These are phyloP conservation scores for Fulvia fulva DNA, from an alignment of 2,329 filamentous ascomycete species.

Conservation along the genomic window DNA sequence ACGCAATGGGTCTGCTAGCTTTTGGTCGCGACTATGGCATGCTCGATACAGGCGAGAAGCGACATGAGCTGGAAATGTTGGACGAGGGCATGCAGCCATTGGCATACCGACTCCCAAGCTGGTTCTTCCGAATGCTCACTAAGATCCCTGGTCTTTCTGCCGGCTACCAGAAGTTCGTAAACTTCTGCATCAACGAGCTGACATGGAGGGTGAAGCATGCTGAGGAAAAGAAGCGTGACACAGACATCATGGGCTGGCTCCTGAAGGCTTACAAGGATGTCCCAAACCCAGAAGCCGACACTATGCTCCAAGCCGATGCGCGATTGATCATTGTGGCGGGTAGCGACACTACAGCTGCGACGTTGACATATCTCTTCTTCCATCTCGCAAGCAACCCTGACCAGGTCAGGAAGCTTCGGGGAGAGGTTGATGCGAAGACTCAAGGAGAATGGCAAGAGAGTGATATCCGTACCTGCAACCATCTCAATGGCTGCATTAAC, in stretches of 20 bases:
- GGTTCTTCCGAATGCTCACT: slow-evolving; percentile 36
- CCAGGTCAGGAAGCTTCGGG: slow-evolving; percentile 31
- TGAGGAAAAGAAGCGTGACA: slow-evolving; percentile 17
- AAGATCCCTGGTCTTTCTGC: slow-evolving; percentile 35
- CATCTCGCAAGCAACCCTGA: slow-evolving; percentile 33
- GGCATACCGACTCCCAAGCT: slow-evolving; percentile 31
- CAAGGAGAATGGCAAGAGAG: slow-evolving; percentile 28
- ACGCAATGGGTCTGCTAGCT: slow-evolving; percentile 45
- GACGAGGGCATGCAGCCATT: slow-evolving; percentile 33
- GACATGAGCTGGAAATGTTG: slow-evolving; percentile 38
- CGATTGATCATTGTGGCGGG: slow-evolving; percentile 39
- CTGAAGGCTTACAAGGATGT: slow-evolving; percentile 31
- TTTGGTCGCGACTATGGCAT: slow-evolving; percentile 43
- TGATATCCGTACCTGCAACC: slow-evolving; percentile 22
- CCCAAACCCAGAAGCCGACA: slow-evolving; percentile 26
- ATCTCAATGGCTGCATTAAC: slow-evolving; percentile 38
- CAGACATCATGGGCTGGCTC: slow-evolving; percentile 34
- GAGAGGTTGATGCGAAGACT: slow-evolving; percentile 31
- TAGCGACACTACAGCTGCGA: slow-evolving; percentile 43
- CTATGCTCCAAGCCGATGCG: slow-evolving; percentile 30
- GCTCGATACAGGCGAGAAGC: slow-evolving; percentile 34
- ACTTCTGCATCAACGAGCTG: slow-evolving; percentile 37
- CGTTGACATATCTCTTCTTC: slow-evolving; percentile 43
- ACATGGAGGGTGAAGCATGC: slow-evolving; percentile 33
- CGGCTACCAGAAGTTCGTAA: slow-evolving; percentile 36